phyloP scores from a whole-genome alignment of 768 basidiomycete species.

The Macrolepiota fuliginosa region DNA sequence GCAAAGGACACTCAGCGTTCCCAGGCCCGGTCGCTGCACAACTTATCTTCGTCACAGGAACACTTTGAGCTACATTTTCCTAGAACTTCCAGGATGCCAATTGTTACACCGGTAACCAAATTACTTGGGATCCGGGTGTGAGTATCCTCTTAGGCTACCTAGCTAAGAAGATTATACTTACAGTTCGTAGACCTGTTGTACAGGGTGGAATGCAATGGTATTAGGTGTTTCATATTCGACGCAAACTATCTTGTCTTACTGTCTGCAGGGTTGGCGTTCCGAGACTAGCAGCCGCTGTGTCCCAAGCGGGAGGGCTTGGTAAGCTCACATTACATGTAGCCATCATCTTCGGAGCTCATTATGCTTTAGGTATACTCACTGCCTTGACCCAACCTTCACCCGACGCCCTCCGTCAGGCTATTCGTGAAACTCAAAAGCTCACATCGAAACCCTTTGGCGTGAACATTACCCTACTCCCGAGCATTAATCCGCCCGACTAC shows the following conservation, averaged over 20 bases:
- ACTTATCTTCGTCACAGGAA: background rate
- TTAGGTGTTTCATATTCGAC: constrained; percentile 5
- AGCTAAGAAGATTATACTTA: background rate
- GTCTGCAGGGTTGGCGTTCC: constrained; percentile 77
- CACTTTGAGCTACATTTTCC: background rate
- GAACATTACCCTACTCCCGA: constrained; percentile 84
- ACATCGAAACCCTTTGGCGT: constrained; percentile 82
- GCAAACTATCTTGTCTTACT: background rate
- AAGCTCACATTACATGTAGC: constrained; percentile 11
- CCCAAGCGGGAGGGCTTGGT: constrained; percentile 83
- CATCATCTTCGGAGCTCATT: background rate
- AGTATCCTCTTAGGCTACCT: constrained; percentile 21
- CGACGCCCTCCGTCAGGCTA: constrained; percentile 74
- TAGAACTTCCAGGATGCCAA: constrained; percentile 26
- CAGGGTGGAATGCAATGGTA: constrained; percentile 95
- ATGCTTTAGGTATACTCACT: constrained; percentile 65
- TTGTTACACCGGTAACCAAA: constrained; percentile 60
- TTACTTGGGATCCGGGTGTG: constrained; percentile 67
- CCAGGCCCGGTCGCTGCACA: background rate
- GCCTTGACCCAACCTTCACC: constrained; percentile 88
- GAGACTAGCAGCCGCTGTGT: constrained; percentile 70
- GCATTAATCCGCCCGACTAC: constrained; percentile 90
- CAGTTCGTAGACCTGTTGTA: constrained; percentile 59
- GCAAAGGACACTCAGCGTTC: background rate
- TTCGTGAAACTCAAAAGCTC: constrained; percentile 68